Evolutionary conservation across 257 asterid genomes (phyloP).

Genomic region (Solanum sitiens): DNA sequence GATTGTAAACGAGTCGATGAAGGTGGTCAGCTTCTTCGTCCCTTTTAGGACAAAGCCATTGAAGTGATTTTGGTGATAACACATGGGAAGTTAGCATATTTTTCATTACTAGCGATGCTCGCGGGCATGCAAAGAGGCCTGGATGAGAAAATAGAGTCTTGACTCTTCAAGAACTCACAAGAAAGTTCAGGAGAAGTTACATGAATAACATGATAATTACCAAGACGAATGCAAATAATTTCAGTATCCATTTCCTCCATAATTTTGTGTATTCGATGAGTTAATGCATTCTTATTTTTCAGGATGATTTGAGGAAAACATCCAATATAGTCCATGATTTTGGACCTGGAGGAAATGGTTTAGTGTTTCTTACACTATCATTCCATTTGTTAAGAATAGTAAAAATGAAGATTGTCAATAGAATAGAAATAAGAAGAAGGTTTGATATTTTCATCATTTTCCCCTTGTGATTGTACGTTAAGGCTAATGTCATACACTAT

Average conservation of each 20-base stretch:
- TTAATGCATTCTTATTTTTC: neutral
- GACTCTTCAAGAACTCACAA: conserved; percentile 10
- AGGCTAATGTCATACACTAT: no score
- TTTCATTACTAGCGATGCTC: neutral
- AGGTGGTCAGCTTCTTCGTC: conserved; percentile 1
- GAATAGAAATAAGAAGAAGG: neutral
- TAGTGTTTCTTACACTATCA: neutral
- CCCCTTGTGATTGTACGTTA: no score
- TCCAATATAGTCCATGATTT: conserved; percentile 1
- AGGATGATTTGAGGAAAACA: neutral
- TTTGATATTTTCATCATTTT: no score
- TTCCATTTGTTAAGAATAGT: neutral
- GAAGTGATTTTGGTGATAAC: neutral
- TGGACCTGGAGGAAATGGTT: conserved; percentile 5
- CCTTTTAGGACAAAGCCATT: neutral
- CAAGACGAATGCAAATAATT: conserved; percentile 6
- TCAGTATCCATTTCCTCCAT: conserved; percentile 8
- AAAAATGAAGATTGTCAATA: neutral
- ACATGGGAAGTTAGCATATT: neutral
- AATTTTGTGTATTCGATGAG: neutral
- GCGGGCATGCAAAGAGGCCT: conserved; percentile 3
- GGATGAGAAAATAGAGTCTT: neutral
- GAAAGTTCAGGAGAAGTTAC: conserved; percentile 17
- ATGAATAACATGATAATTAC: neutral
- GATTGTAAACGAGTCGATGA: neutral